Conservation (phyloP, 306 rosid genomes). For the Corylus heterophylla region DNA sequence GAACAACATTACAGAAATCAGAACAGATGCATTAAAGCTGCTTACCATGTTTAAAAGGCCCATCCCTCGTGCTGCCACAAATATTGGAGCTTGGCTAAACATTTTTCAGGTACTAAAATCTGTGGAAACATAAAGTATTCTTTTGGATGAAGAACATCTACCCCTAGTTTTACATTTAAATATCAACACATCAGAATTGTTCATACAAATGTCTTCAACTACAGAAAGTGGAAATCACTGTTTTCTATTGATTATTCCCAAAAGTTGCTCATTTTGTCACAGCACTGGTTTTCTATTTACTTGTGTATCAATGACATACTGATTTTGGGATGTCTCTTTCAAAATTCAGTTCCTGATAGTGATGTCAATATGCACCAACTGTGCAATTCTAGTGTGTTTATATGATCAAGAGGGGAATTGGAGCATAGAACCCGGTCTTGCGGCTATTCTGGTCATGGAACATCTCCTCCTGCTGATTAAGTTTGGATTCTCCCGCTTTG, state of each 20-base stretch:
- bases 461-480: slow-evolving; percentile 79
- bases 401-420: slow-evolving; percentile 91
- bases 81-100: slow-evolving; percentile 97
- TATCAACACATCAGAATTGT: neutral
- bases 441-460: slow-evolving; percentile 88
- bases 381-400: slow-evolving; percentile 88
- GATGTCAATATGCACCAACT: slow-evolving; percentile 93
- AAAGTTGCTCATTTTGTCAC: neutral
- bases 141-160: neutral
- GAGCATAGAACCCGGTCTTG: slow-evolving; percentile 97
- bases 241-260: neutral
- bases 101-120: slow-evolving; percentile 76
- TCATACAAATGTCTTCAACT: neutral
- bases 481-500: slow-evolving; percentile 86
- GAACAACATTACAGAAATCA: slow-evolving; percentile 92
- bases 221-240: neutral
- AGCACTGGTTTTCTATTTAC: slow-evolving; percentile 1
- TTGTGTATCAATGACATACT: slow-evolving; percentile 11
- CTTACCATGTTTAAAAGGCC: slow-evolving; percentile 84
- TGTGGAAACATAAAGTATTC: neutral
- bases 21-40: slow-evolving; percentile 94
- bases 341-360: slow-evolving; percentile 70
- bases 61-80: slow-evolving; percentile 73
- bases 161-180: neutral
- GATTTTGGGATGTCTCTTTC: slow-evolving; percentile 18